Evolutionary conservation across 768 basidiomycete species (phyloP).

Genomic region (Paxillus ammoniavirescens): DNA sequence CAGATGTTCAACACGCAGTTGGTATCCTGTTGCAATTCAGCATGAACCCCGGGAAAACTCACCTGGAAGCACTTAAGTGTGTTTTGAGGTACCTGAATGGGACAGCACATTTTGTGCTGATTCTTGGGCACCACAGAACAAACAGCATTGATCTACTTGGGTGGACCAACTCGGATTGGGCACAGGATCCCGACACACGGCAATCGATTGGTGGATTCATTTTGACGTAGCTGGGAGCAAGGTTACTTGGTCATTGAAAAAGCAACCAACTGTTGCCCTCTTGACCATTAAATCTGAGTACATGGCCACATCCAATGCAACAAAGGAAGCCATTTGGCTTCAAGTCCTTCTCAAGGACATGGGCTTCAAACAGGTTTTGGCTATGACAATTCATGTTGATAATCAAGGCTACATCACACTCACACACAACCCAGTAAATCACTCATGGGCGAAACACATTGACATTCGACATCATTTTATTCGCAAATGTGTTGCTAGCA

Average conservation of each 20-base stretch:
- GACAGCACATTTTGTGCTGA: no score
- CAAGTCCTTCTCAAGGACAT: slow-evolving; percentile 14
- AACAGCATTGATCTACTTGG: neutral
- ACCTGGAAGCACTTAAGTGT: slow-evolving; percentile 13
- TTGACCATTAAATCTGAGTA: slow-evolving; percentile 40
- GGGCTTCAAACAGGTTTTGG: neutral
- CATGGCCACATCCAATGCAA: slow-evolving; percentile 31
- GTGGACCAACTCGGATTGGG: slow-evolving; percentile 29
- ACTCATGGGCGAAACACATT: slow-evolving; percentile 35
- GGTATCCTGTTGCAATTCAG: slow-evolving; percentile 12
- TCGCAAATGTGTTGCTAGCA: neutral
- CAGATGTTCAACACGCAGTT: slow-evolving; percentile 6
- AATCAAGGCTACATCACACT: slow-evolving; percentile 30
- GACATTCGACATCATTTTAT: slow-evolving; percentile 33
- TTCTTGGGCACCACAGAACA: no score
- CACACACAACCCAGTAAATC: slow-evolving; percentile 24
- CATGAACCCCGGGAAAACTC: neutral
- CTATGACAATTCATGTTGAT: slow-evolving; percentile 22
- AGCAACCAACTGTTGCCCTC: slow-evolving; percentile 32
- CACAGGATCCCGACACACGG: slow-evolving; percentile 11
- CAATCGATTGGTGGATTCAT: slow-evolving; percentile 32
- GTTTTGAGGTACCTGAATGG: slow-evolving; percentile 9
- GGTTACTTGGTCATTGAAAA: slow-evolving; percentile 33
- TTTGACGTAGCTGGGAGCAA: slow-evolving; percentile 27
- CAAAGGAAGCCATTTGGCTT: slow-evolving; percentile 34